Evolutionary conservation across 176 grass and related monocot species (phyloP).

Genomic region (Panicum miliaceum): DNA sequence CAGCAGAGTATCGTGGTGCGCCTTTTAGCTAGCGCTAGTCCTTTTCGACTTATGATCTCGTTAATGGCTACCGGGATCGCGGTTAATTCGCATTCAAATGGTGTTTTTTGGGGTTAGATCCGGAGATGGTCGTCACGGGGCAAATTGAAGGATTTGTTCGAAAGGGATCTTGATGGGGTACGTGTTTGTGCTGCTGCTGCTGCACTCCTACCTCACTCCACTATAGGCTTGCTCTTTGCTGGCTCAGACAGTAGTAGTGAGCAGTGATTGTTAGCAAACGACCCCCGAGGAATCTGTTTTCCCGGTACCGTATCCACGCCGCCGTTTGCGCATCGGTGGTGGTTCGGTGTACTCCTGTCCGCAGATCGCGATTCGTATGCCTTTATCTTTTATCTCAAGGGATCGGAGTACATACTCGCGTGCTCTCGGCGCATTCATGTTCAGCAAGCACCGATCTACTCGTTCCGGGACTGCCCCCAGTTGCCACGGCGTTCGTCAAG

Average conservation of each 20-base stretch:
- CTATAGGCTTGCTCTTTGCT: not conserved
- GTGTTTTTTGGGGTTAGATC: not conserved
- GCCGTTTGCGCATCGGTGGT: too few species aligned
- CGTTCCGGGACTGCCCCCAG: not conserved
- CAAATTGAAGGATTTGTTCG: not conserved
- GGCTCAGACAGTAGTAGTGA: not conserved
- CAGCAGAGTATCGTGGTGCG: conserved; percentile 9
- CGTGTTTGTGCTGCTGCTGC: not conserved
- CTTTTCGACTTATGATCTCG: not conserved
- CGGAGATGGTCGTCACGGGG: not conserved
- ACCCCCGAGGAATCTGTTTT: not conserved
- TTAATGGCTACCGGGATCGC: not conserved
- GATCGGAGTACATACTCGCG: not conserved
- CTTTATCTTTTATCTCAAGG: too few species aligned
- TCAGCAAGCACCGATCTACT: not conserved
- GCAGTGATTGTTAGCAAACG: not conserved
- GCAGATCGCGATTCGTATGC: not conserved
- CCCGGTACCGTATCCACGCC: not conserved
- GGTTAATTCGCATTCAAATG: not conserved
- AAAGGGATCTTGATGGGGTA: not conserved
- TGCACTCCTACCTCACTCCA: not conserved
- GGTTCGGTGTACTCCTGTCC: not conserved
- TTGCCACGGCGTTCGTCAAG: not conserved
- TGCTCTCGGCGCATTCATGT: not conserved
- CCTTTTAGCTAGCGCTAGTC: not conserved